A percentile compares a stretch with the other conserved stretches of the same genome.
Conservation (phyloP, 2,329 filamentous ascomycete species). For the Chaetomium strumarium region DNA sequence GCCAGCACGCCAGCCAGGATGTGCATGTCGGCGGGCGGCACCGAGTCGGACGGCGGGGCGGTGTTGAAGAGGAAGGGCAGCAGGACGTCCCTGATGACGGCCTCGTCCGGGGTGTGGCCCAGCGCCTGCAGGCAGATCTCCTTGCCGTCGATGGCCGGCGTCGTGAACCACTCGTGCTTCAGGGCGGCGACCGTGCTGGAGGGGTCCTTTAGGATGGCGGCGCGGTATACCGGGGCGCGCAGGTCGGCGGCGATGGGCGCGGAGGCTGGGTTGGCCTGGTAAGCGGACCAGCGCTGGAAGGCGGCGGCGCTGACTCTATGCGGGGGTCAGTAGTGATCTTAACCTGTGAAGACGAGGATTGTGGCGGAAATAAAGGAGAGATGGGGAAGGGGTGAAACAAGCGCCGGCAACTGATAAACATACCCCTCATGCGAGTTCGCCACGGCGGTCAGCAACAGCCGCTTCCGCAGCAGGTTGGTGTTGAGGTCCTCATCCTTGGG, state of each 20-base stretch:
- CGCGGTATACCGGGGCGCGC: slow-evolving; percentile 72
- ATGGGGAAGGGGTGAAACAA: background rate
- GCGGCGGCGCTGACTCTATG: slow-evolving; percentile 64
- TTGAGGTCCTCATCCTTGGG: slow-evolving; percentile 74
- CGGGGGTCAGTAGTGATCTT: slow-evolving; percentile 21
- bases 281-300: slow-evolving; percentile 72
- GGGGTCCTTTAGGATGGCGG: slow-evolving; percentile 65
- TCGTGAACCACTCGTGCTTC: slow-evolving; percentile 77
- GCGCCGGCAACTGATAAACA: slow-evolving; percentile 28
- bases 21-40: slow-evolving; percentile 83
- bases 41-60: slow-evolving; percentile 52
- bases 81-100: slow-evolving; percentile 60
- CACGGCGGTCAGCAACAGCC: slow-evolving; percentile 71
- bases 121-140: slow-evolving; percentile 76
- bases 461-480: slow-evolving; percentile 72
- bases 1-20: slow-evolving; percentile 68
- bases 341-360: background rate
- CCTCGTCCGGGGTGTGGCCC: slow-evolving; percentile 63
- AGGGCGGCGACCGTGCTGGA: slow-evolving; percentile 65
- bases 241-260: slow-evolving; percentile 74
- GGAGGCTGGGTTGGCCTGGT: slow-evolving; percentile 61
- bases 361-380: background rate
- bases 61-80: slow-evolving; percentile 74
- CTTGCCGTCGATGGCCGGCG: slow-evolving; percentile 83
- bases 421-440: slow-evolving; percentile 69